These are phyloP conservation scores for Wallacemonas collosoma DNA, from an alignment of 208 protist genomes.

Conservation along the genomic window DNA sequence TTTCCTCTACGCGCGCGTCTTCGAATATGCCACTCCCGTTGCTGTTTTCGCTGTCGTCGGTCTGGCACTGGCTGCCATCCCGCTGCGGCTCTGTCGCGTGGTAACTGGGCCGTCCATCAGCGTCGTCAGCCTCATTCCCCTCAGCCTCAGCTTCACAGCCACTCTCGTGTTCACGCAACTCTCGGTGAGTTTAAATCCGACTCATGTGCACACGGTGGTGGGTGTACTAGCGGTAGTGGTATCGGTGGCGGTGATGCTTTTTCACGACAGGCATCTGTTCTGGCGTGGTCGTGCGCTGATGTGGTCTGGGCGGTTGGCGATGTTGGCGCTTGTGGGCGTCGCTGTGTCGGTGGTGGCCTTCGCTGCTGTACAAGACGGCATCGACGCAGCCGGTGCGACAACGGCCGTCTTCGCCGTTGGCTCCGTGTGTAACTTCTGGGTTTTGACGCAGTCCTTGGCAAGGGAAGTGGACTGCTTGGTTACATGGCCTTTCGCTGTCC, in stretches of 20 bases:
- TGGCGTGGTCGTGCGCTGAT: not conserved
- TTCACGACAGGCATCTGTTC: not conserved
- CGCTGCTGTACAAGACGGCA: not conserved
- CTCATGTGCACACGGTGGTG: not conserved
- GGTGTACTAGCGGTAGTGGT: not conserved
- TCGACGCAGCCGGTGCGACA: not conserved
- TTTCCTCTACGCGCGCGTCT: not conserved
- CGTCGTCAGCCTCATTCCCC: not conserved
- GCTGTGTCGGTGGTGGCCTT: not conserved
- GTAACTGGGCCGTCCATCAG: not conserved
- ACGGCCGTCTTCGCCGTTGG: not conserved
- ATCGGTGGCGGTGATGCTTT: not conserved
- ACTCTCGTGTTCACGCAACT: not conserved
- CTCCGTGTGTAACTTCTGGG: not conserved
- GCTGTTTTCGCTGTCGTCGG: not conserved
- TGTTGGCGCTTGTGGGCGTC: not conserved
- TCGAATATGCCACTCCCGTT: not conserved
- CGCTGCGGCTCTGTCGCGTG: not conserved
- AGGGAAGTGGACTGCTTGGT: not conserved
- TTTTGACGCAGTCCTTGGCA: not conserved
- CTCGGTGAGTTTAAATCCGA: not conserved
- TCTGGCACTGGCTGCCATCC: not conserved
- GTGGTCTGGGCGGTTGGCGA: not conserved
- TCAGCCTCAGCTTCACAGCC: not conserved
- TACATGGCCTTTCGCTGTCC: not conserved